Conservation (phyloP, 352 stramenopile species). For the Globisporangium paddicum region DNA sequence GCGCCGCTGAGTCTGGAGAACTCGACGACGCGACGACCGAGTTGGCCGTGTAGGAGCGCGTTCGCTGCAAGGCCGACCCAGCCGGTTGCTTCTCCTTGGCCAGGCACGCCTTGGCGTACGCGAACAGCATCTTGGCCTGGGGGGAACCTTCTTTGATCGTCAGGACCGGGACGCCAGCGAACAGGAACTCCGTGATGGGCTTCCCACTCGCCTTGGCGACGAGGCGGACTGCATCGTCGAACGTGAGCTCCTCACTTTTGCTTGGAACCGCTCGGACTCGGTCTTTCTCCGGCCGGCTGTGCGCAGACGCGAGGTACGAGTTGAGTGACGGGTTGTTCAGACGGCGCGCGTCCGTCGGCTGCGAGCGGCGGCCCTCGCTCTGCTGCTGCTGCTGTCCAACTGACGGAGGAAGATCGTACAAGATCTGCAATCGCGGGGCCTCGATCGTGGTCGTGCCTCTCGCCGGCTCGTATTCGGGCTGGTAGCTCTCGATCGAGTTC, state of each 20-base stretch:
- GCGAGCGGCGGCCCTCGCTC: background rate
- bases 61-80: background rate
- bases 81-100: constrained; percentile 35
- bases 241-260: constrained; percentile 28
- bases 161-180: constrained; percentile 49
- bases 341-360: background rate
- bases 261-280: constrained; percentile 12
- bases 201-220: constrained; percentile 59
- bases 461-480: constrained; percentile 30
- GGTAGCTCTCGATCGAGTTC: constrained; percentile 9
- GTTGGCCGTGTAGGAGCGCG: background rate
- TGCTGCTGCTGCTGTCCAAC: background rate
- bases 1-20: background rate
- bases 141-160: constrained; percentile 63
- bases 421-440: constrained; percentile 17
- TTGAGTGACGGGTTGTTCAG: constrained; percentile 2
- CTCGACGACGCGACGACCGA: background rate
- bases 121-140: constrained; percentile 60
- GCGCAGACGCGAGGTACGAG: constrained; percentile 13
- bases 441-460: constrained; percentile 17
- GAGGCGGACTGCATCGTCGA: constrained; percentile 38
- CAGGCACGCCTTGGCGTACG: constrained; percentile 73
- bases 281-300: constrained; percentile 9
- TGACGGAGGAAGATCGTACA: constrained; percentile 18
- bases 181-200: constrained; percentile 52